Percentiles rank a stretch among this genome's conserved stretches.
Evolutionary conservation across 2,329 filamentous ascomycete species (phyloP).

Genomic region (Fusarium tanahbumbuense): DNA sequence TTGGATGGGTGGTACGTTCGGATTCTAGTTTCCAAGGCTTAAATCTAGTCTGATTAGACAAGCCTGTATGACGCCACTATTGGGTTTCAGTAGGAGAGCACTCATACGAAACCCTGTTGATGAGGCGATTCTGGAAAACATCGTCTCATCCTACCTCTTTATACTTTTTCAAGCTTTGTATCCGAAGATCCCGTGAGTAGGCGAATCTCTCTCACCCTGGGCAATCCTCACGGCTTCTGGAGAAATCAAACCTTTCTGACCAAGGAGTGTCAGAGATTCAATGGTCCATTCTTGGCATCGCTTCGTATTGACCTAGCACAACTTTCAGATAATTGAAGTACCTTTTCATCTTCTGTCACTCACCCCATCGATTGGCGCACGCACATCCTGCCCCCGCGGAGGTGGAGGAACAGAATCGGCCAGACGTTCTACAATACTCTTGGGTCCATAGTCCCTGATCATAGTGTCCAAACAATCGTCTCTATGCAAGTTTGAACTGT

Average conservation of each 20-base stretch:
- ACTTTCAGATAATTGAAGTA: rapidly evolving
- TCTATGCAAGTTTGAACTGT: background rate
- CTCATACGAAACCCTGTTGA: background rate
- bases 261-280: background rate
- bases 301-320: background rate
- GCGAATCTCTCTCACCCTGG: background rate
- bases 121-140: rapidly evolving
- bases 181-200: background rate
- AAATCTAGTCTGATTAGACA: background rate
- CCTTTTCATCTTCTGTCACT: background rate
- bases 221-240: background rate
- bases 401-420: background rate
- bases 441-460: background rate
- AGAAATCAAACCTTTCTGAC: background rate
- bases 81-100: background rate
- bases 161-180: background rate
- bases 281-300: background rate
- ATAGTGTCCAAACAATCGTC: background rate
- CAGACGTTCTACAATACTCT: background rate
- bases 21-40: too few relatives aligned
- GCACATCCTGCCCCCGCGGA: background rate
- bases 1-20: too few relatives aligned
- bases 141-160: background rate
- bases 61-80: background rate
- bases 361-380: background rate